These are phyloP conservation scores for Lyophyllum semitale DNA, from an alignment of 768 basidiomycete genomes.

Conservation along the genomic window DNA sequence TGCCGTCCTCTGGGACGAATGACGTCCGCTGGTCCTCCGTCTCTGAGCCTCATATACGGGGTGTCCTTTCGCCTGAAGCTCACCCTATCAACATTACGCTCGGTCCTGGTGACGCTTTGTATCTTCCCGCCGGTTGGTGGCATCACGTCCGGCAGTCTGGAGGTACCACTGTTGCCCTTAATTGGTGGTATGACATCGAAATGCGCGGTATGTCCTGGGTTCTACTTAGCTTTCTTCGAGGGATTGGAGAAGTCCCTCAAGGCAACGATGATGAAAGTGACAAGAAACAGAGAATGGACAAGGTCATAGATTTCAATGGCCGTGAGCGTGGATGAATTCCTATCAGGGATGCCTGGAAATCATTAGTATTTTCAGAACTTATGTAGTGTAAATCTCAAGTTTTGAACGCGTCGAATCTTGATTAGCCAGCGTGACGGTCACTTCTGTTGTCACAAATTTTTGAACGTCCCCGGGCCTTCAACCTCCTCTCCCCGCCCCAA, in stretches of 20 bases:
- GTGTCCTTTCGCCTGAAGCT: slow-evolving; percentile 49
- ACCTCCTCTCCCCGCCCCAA: neutral
- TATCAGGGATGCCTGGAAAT: too few relatives aligned
- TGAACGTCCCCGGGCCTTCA: slow-evolving; percentile 6
- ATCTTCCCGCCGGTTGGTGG: slow-evolving; percentile 95
- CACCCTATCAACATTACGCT: slow-evolving; percentile 71
- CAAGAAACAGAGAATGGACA: neutral
- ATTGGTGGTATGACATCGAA: slow-evolving; percentile 91
- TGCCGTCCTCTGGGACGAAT: slow-evolving; percentile 31
- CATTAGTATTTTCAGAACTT: too few relatives aligned
- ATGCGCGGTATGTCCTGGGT: slow-evolving; percentile 73
- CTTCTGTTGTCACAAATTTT: slow-evolving; percentile 17
- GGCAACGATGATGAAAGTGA: slow-evolving; percentile 29
- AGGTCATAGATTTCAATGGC: neutral
- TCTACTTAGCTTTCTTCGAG: slow-evolving; percentile 62
- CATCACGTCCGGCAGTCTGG: slow-evolving; percentile 81
- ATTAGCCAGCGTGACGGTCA: slow-evolving; percentile 10
- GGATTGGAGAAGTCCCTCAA: slow-evolving; percentile 34
- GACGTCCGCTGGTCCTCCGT: slow-evolving; percentile 83
- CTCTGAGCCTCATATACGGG: slow-evolving; percentile 52
- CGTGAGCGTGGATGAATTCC: too few relatives aligned
- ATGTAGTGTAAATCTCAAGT: neutral
- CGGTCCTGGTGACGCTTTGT: slow-evolving; percentile 75
- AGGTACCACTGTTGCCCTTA: slow-evolving; percentile 66
- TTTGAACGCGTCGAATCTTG: neutral